These are phyloP conservation scores for Monosporascus sp. DNA, from an alignment of 2,329 filamentous ascomycete species.

Conservation along the genomic window DNA sequence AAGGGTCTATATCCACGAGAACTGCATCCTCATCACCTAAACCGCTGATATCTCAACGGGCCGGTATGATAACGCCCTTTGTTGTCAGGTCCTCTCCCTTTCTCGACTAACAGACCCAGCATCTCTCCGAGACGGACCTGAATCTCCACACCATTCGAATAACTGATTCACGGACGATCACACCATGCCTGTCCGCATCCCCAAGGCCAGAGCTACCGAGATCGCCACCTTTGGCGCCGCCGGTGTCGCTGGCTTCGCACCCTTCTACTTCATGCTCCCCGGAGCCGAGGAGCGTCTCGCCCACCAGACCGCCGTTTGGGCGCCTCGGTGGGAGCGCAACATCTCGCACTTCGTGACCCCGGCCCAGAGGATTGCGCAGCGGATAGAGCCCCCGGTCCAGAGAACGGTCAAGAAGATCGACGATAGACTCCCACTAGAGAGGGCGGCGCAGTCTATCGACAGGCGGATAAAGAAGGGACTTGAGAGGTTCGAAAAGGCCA, in stretches of 20 bases:
- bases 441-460: slow-evolving; percentile 43
- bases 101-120: slow-evolving; percentile 4
- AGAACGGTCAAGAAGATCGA: slow-evolving; percentile 41
- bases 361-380: slow-evolving; percentile 40
- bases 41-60: not conserved
- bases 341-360: slow-evolving; percentile 47
- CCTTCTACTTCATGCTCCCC: slow-evolving; percentile 52
- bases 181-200: slow-evolving; percentile 48
- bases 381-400: slow-evolving; percentile 42
- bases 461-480: slow-evolving; percentile 42
- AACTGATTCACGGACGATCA: slow-evolving; percentile 6
- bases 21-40: not conserved
- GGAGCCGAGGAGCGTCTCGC: slow-evolving; percentile 50
- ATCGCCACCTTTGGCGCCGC: slow-evolving; percentile 48
- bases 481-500: slow-evolving; percentile 21
- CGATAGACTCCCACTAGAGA: slow-evolving; percentile 43
- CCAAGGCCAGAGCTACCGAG: slow-evolving; percentile 42
- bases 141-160: slow-evolving; percentile 10
- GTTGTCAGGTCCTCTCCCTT: not conserved
- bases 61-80: not conserved
- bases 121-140: slow-evolving; percentile 4
- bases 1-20: not conserved
- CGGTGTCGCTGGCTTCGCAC: slow-evolving; percentile 47
- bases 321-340: slow-evolving; percentile 54
- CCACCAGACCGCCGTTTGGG: slow-evolving; percentile 51